Evolutionary conservation across 495 filamentous ascomycete genomes (phyloP), one percentile per base, ranked within the genome.

Genomic region (Letharia columbiana): DNA sequence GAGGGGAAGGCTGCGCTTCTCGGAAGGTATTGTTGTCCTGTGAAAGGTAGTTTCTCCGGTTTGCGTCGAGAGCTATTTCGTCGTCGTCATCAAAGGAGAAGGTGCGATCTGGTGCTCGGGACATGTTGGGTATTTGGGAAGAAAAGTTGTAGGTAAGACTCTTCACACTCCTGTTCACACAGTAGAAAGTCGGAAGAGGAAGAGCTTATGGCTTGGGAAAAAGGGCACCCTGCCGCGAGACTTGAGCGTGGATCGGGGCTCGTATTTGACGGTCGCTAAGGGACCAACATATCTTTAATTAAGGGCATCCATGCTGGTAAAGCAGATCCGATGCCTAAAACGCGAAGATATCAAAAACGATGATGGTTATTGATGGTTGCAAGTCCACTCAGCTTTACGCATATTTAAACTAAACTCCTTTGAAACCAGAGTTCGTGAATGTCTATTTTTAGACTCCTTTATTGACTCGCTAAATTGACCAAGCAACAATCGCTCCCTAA

Each of bases 21-120:
- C 73, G 75, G 4, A 66, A 57, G 52, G 62, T 39, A 49, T 71
- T 60, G 54, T 63, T 50, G 45, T 62, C 44, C 52, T 67, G 61
- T 18, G 61, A 49, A 28, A 67, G 49, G 42, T 68, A 64, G 41
- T 56, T 68, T 37, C 64, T 68, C 39, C 68, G 52, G 28, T 70
- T 56, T 40, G 69, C 42, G 45, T 66, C 61, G 20, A 70, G 33
- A 37, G 65, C 45, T 15, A 39, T 23, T 67, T 71, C 67, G 39
- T 69, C 69, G 39, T 67, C 56, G 12, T 71, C 54, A 31, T 71
- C 64, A 60, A 71, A 72, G 42, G 69, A 71, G 61, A 72, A 72
- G 52, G 66, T 69, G n/a, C 67, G 71, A 56, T 52, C 60, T 23
- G 42, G 35, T 47, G 57, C 59, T 23, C 65, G 52, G 42, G 69